Conservation (phyloP, 805 yeast species). For the Ogataea philodendri region DNA sequence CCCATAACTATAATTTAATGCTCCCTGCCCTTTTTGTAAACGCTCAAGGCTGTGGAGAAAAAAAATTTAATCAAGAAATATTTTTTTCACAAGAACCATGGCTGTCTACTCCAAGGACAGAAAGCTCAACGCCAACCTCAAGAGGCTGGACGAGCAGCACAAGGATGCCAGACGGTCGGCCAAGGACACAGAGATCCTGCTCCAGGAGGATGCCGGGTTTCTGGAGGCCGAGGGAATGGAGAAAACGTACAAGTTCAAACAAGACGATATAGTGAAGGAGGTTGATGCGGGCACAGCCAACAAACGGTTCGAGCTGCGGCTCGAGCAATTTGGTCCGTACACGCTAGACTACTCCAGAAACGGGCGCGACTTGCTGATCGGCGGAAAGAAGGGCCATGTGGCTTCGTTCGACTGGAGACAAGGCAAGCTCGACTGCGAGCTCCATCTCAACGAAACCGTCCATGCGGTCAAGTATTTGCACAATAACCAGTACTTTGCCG, state of each 20-base stretch:
- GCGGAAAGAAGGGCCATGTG: conserved; percentile 91
- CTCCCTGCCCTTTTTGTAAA: conserved; percentile 14
- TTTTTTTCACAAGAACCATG: conserved; percentile 8
- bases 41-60: conserved; percentile 15
- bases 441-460: conserved; percentile 84
- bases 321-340: conserved; percentile 86
- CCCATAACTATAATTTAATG: conserved; percentile 7
- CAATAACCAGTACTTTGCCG: conserved; percentile 92
- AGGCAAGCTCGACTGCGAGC: conserved; percentile 77
- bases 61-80: conserved; percentile 9
- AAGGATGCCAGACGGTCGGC: conserved; percentile 80
- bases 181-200: conserved; percentile 78
- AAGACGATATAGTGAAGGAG: conserved; percentile 67
- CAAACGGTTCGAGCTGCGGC: conserved; percentile 70
- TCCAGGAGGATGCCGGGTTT: conserved; percentile 82
- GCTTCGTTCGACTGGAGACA: conserved; percentile 96
- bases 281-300: conserved; percentile 77
- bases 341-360: conserved; percentile 76
- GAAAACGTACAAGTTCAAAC: conserved; percentile 80
- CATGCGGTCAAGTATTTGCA: conserved; percentile 88
- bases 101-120: conserved; percentile 38
- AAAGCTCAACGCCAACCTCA: conserved; percentile 62
- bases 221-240: conserved; percentile 96
- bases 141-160: conserved; percentile 67
- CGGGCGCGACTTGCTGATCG: conserved; percentile 80